These are phyloP conservation scores for Kazachstania viticola DNA, from an alignment of 805 yeast genomes.

Conservation along the genomic window DNA sequence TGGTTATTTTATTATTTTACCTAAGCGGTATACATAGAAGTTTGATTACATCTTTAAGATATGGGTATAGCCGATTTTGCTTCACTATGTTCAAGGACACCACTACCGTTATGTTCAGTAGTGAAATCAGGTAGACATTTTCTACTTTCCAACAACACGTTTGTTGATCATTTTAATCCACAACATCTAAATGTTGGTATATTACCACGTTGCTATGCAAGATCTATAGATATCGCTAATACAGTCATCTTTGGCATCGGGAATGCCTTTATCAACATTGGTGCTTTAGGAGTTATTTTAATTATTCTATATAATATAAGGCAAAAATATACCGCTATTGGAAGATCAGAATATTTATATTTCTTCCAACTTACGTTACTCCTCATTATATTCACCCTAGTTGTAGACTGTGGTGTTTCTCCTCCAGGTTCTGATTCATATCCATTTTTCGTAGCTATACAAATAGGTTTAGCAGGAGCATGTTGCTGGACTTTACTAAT, in stretches of 20 bases:
- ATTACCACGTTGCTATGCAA: slow-evolving; percentile 68
- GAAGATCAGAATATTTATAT: slow-evolving; percentile 73
- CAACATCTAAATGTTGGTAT: slow-evolving; percentile 43
- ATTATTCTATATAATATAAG: slow-evolving; percentile 69
- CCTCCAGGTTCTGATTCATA: slow-evolving; percentile 73
- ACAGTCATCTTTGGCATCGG: slow-evolving; percentile 86
- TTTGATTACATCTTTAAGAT: no score
- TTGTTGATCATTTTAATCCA: slow-evolving; percentile 13
- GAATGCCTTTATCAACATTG: slow-evolving; percentile 74
- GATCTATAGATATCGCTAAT: slow-evolving; percentile 80
- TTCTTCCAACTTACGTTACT: slow-evolving; percentile 52
- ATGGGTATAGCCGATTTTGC: slow-evolving; percentile 24
- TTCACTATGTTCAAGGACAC: slow-evolving; percentile 49
- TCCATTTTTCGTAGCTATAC: slow-evolving; percentile 75
- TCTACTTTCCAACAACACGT: slow-evolving; percentile 15
- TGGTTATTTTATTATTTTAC: no score
- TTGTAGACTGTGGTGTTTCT: slow-evolving; percentile 86
- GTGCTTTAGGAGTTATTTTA: slow-evolving; percentile 50
- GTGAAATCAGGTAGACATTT: slow-evolving; percentile 39
- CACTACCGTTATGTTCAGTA: slow-evolving; percentile 73
- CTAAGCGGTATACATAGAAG: no score
- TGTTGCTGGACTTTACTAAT: slow-evolving; percentile 57
- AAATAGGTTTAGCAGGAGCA: slow-evolving; percentile 62
- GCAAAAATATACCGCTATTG: slow-evolving; percentile 88
- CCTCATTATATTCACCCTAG: slow-evolving; percentile 50